Evolutionary conservation across 352 stramenopile genomes (phyloP), one percentile per base, ranked within the genome.

Genomic region (Blastocystis sp.): DNA sequence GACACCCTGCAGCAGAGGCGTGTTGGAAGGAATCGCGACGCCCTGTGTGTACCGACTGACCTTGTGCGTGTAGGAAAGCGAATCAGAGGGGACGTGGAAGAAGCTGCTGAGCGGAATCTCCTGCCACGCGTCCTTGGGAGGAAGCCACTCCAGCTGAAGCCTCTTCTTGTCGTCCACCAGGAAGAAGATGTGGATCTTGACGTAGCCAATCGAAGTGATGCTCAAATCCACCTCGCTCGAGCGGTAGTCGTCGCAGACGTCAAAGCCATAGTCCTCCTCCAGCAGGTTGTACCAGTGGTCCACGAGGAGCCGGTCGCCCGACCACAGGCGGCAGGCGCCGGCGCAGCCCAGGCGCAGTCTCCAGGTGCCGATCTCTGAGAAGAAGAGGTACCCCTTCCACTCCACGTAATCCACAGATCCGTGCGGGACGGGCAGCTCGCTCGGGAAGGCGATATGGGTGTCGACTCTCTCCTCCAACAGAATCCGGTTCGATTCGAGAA

Each of bases 321-420:
- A 34, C 59, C 59, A 69, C 59, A 84, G 45, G 42, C 59, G 52
- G 45, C 59, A 84, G 2, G 34, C 19, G 64, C 64, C 74, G 64
- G 62, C 74, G 10, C 59, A 68, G 2, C 19, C 40, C 40, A 68
- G 2, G 64, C 59, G 59, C 62, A 84, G 19, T 17, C 10, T 57
- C 74, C 74, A 84, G 19, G 19, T 57, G 64, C 74, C 74, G 43
- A 84, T 84, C 42, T 66, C 59, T 40, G 28, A 21, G 48, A 69
- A 66, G 48, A 65, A 71, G 10, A 84, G 28, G 19, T 84, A 84
- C 34, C 74, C 74, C 19, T 84, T 45, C 59, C 59, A 84, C 40
- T 57, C 38, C n/a, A 38, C 74, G 42, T 52, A 68, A 40, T 71
- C 24, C 2, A 40, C 52, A 3, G 64, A 45, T 1, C 74, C 74